phyloP scores from a whole-genome alignment of 164 flowering plant species.

The Akebia trifoliata region DNA sequence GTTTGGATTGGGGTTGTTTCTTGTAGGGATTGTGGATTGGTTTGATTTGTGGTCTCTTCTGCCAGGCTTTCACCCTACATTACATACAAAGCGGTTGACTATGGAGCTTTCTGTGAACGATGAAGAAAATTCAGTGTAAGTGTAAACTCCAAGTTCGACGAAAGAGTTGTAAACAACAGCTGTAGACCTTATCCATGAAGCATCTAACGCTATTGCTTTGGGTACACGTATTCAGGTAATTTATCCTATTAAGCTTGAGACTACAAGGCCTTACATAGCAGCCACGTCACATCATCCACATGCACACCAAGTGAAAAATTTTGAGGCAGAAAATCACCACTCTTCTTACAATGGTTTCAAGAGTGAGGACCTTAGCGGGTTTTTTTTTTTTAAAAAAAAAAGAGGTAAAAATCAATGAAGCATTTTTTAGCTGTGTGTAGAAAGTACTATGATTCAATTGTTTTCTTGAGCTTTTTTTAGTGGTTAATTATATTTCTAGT shows the following conservation, averaged over 20 bases:
- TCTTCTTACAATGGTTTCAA: no score
- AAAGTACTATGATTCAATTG: no score
- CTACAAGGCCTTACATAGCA: no score
- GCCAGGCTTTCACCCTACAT: slow-evolving; percentile 47
- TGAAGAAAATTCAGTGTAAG: slow-evolving; percentile 10
- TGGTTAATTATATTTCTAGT: no score
- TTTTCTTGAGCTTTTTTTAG: no score
- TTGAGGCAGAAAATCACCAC: no score
- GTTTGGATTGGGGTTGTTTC: slow-evolving; percentile 4
- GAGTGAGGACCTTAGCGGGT: no score
- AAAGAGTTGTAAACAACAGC: not conserved
- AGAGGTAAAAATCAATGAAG: no score
- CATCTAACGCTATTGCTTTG: slow-evolving; percentile 94
- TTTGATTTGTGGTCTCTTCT: slow-evolving; percentile 55
- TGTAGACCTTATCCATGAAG: slow-evolving; percentile 99
- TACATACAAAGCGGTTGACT: slow-evolving; percentile 40
- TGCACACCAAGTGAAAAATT: no score
- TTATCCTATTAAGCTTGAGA: not conserved
- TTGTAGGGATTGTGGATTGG: slow-evolving; percentile 87
- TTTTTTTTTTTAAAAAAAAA: no score
- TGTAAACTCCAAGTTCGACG: slow-evolving; percentile 1
- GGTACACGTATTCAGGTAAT: slow-evolving; percentile 87
- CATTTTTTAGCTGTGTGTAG: no score
- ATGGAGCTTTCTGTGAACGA: slow-evolving; percentile 26
- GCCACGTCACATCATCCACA: no score